Percentiles rank a stretch among this genome's conserved stretches.
phyloP scores from a whole-genome alignment of 345 rosid species.

The Citrus maxima region DNA sequence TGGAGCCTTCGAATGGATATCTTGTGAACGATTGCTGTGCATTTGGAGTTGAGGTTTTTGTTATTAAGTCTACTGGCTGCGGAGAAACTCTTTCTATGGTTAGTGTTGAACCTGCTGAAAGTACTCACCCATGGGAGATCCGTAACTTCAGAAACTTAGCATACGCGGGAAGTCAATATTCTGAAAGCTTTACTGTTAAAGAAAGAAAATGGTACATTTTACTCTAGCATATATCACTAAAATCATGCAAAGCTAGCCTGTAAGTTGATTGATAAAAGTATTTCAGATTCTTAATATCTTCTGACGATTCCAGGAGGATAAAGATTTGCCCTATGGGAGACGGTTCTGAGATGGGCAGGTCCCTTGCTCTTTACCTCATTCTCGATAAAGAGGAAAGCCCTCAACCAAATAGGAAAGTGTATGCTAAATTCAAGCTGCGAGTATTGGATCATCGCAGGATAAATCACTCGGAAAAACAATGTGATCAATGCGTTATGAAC shows the following conservation, averaged over 20 bases:
- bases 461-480: neutral
- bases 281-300: neutral
- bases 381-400: neutral
- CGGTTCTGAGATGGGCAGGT: too few relatives aligned
- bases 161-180: neutral
- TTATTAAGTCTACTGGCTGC: neutral
- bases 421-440: conserved; percentile 1
- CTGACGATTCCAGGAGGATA: neutral
- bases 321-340: neutral
- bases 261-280: too few relatives aligned
- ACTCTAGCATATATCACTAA: too few relatives aligned
- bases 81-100: conserved; percentile 5
- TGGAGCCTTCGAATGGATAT: neutral
- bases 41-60: conserved; percentile 18
- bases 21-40: conserved; percentile 3
- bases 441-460: neutral
- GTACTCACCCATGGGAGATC: neutral
- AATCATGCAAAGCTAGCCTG: too few relatives aligned
- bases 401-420: neutral
- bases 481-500: neutral
- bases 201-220: neutral
- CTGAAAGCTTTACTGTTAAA: neutral
- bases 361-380: neutral
- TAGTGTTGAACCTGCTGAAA: neutral
- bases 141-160: neutral